These are phyloP conservation scores for Fomitopsis serialis DNA, from an alignment of 768 basidiomycete species.

Conservation along the genomic window DNA sequence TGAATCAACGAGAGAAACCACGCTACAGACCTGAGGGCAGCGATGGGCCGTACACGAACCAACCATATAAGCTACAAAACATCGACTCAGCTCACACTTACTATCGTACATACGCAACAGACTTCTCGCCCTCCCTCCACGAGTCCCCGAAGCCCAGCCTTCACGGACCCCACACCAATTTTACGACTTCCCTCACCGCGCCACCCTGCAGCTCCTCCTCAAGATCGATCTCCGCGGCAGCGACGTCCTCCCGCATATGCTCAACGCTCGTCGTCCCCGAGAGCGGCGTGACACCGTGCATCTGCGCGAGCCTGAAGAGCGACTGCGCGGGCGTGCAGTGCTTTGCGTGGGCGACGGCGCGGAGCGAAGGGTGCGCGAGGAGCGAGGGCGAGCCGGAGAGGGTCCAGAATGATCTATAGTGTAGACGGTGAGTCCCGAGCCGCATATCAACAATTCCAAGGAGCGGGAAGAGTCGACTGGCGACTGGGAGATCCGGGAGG, in stretches of 20 bases:
- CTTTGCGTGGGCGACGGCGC: conserved; percentile 38
- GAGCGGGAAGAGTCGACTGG: too few relatives aligned
- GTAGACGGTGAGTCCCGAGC: too few relatives aligned
- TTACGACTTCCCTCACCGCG: background rate
- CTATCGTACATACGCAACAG: too few relatives aligned
- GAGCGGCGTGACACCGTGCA: conserved; percentile 62
- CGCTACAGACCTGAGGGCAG: too few relatives aligned
- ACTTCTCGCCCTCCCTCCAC: too few relatives aligned
- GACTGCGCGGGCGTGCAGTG: conserved; percentile 59
- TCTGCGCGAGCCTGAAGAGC: conserved; percentile 64
- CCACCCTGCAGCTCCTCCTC: conserved; percentile 21
- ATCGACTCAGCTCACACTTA: too few relatives aligned
- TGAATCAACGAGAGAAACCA: too few relatives aligned
- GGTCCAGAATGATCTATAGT: conserved; percentile 78
- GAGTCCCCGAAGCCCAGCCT: too few relatives aligned
- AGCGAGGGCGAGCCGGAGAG: conserved; percentile 60
- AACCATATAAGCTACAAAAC: too few relatives aligned
- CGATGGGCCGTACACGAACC: too few relatives aligned
- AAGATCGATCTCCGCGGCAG: conserved; percentile 33
- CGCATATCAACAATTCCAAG: too few relatives aligned
- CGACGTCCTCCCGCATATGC: conserved; percentile 67
- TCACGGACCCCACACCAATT: background rate
- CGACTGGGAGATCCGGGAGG: too few relatives aligned
- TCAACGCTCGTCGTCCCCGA: conserved; percentile 65
- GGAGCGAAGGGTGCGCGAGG: conserved; percentile 42